phyloP scores from a whole-genome alignment of 495 filamentous ascomycete species.

The Ascodesmis nigricans region DNA sequence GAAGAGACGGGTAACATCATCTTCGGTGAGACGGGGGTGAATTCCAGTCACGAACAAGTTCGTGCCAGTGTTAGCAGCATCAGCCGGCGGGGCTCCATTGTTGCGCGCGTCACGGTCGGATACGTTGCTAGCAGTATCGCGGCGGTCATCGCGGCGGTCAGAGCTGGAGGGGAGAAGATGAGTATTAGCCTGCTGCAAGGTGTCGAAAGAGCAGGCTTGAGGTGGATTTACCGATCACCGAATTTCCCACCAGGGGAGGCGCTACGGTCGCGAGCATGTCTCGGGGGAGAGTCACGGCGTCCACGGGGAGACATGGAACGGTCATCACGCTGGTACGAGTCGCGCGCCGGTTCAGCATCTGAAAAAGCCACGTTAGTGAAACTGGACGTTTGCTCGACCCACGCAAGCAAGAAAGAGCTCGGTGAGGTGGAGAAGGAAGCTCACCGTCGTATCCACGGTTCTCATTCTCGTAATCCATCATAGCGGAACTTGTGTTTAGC shows the following conservation, averaged over 20 bases:
- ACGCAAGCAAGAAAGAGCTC: too few relatives aligned
- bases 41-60: conserved; percentile 99
- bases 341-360: conserved; percentile 9
- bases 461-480: conserved; percentile 70
- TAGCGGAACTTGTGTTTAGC: conserved; percentile 12
- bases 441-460: conserved; percentile 65
- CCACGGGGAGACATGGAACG: conserved; percentile 21
- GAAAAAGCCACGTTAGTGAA: conserved; percentile 14
- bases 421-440: conserved; percentile 17
- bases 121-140: conserved; percentile 24
- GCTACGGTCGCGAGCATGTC: conserved; percentile 62
- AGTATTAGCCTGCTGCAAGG: conserved; percentile 10
- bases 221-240: conserved; percentile 47
- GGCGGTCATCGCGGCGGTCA: conserved; percentile 21
- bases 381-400: too few relatives aligned
- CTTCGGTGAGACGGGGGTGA: conserved; percentile 76
- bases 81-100: conserved; percentile 55
- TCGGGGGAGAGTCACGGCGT: conserved; percentile 61
- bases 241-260: conserved; percentile 66
- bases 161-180: conserved; percentile 20
- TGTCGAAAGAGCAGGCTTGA: not conserved
- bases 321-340: conserved; percentile 18
- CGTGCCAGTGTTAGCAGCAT: conserved; percentile 71
- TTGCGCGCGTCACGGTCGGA: conserved; percentile 36
- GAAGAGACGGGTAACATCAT: conserved; percentile 81